A percentile compares a stretch with the other conserved stretches of the same genome.
These are phyloP conservation scores for Aeschynomene evenia DNA, from an alignment of 306 rosid genomes.

Conservation along the genomic window DNA sequence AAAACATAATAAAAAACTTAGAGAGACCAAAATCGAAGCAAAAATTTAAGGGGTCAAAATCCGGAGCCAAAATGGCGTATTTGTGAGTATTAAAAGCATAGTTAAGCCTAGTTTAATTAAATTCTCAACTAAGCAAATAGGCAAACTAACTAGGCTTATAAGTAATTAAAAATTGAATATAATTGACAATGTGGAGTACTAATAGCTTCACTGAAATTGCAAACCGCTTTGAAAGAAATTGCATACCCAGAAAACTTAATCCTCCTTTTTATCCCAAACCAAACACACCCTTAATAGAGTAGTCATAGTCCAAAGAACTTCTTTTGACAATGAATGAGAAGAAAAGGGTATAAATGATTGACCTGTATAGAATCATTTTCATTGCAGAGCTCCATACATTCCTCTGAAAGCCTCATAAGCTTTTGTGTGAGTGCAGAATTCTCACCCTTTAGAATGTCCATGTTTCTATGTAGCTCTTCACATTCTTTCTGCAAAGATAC, in stretches of 20 bases:
- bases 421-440: constrained; percentile 26
- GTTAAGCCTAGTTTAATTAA: background rate
- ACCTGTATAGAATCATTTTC: constrained; percentile 48
- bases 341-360: constrained; percentile 28
- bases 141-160: background rate
- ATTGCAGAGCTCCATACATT: constrained; percentile 32
- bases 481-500: constrained; percentile 46
- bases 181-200: background rate
- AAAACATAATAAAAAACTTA: no score
- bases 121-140: background rate
- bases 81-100: no score
- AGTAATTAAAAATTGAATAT: background rate
- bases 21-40: no score
- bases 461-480: constrained; percentile 32
- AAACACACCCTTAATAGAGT: no score
- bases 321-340: background rate
- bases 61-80: no score
- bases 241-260: no score
- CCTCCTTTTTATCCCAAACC: no score
- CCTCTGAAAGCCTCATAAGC: constrained; percentile 38
- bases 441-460: constrained; percentile 28
- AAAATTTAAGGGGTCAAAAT: no score
- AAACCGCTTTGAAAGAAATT: background rate
- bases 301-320: background rate
- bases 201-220: background rate